phyloP scores from a whole-genome alignment of 2,329 filamentous ascomycete genomes.

The Venturia effusa region DNA sequence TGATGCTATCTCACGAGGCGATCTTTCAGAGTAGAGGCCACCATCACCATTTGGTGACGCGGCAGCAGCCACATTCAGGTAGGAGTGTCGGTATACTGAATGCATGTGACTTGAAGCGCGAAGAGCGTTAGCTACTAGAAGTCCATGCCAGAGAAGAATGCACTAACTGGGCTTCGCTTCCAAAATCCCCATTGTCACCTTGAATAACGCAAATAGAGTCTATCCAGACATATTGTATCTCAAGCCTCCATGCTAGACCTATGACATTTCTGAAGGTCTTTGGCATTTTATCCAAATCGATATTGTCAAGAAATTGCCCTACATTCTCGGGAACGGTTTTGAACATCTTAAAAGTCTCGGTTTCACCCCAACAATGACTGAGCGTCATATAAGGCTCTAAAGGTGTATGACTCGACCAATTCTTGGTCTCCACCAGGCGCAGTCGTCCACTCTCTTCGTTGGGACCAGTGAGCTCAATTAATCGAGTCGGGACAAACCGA shows the following conservation, averaged over 20 bases:
- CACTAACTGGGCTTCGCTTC: neutral
- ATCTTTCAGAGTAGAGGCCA: neutral
- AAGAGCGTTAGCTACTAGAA: neutral
- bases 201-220: constrained; percentile 10
- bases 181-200: constrained; percentile 4
- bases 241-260: neutral
- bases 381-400: neutral
- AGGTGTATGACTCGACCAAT: neutral
- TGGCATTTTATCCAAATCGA: neutral
- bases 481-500: neutral
- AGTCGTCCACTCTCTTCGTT: neutral
- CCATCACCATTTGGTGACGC: neutral
- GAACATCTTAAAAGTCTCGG: neutral
- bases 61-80: constrained; percentile 4
- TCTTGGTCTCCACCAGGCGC: neutral
- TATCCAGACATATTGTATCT: neutral
- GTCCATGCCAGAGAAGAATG: neutral
- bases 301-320: neutral
- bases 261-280: neutral
- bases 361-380: neutral
- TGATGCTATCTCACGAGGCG: neutral
- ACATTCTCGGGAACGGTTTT: neutral
- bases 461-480: neutral
- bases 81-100: neutral
- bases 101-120: neutral